A percentile compares a stretch with the other conserved stretches of the same genome.
Conservation (phyloP, 1,139 yeast genomes). For the Candida pseudoviswanathii region DNA sequence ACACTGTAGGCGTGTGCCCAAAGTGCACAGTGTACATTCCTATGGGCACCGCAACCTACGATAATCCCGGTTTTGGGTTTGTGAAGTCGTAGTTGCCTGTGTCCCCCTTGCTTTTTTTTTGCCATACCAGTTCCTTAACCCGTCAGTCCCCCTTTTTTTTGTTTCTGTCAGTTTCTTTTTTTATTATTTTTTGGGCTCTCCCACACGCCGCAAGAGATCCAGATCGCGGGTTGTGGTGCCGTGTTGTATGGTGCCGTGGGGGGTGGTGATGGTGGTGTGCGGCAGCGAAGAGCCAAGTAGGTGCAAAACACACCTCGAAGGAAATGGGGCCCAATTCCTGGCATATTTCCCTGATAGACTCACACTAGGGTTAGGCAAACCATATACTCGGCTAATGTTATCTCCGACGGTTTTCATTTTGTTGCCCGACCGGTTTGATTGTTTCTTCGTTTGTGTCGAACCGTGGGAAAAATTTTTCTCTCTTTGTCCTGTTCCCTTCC, state of each 20-base stretch:
- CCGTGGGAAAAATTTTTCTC: neutral
- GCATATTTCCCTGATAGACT: no score
- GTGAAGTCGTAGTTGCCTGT: neutral
- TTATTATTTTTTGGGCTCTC: neutral
- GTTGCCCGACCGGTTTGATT: neutral
- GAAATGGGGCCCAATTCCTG: neutral
- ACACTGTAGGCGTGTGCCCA: no score
- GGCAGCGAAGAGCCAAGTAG: neutral
- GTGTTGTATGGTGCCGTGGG: neutral
- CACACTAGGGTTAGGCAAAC: no score
- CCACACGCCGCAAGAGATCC: neutral
- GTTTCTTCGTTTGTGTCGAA: neutral
- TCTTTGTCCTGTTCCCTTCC: neutral
- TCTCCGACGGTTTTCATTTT: no score
- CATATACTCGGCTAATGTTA: no score
- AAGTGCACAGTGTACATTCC: no score
- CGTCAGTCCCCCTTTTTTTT: neutral
- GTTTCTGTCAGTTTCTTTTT: neutral
- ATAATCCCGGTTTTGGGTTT: no score
- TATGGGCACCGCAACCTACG: no score
- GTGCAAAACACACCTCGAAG: neutral
- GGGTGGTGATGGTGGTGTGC: neutral
- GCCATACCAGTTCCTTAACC: neutral
- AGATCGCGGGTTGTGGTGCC: neutral
- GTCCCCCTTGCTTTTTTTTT: neutral